phyloP scores from a whole-genome alignment of 805 yeast genomes.

The Pichia gijzeniarum region DNA sequence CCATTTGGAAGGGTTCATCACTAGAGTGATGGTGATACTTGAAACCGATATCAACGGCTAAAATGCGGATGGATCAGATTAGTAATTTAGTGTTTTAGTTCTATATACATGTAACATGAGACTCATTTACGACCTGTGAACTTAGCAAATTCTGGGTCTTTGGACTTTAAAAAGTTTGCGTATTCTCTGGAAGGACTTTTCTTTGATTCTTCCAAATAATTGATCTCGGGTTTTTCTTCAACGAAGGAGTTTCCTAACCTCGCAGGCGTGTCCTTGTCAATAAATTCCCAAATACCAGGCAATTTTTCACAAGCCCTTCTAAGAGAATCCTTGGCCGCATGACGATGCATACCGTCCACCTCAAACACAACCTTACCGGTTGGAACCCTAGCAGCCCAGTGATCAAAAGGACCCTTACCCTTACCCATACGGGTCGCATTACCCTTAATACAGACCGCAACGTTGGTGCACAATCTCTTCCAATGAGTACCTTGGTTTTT shows the following conservation, averaged over 20 bases:
- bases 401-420: slow-evolving; percentile 96
- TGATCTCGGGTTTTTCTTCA: slow-evolving; percentile 36
- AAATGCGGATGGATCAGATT: too few relatives aligned
- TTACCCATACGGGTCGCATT: slow-evolving; percentile 99
- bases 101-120: slow-evolving; percentile 4
- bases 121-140: slow-evolving; percentile 27
- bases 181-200: slow-evolving; percentile 61
- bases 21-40: slow-evolving; percentile 74
- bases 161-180: slow-evolving; percentile 46
- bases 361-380: slow-evolving; percentile 92
- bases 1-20: slow-evolving; percentile 91
- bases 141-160: slow-evolving; percentile 43
- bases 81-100: neutral
- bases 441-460: slow-evolving; percentile 93
- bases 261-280: slow-evolving; percentile 54
- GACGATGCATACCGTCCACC: slow-evolving; percentile 71
- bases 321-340: slow-evolving; percentile 82
- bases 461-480: slow-evolving; percentile 75
- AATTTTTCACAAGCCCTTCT: slow-evolving; percentile 86
- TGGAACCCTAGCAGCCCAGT: slow-evolving; percentile 95
- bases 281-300: slow-evolving; percentile 88
- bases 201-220: slow-evolving; percentile 50
- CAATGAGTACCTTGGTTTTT: slow-evolving; percentile 68
- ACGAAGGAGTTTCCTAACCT: slow-evolving; percentile 65
- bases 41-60: slow-evolving; percentile 33